Evolutionary conservation across 148 eudicot genomes (phyloP).

Genomic region (Cornus suecica): DNA sequence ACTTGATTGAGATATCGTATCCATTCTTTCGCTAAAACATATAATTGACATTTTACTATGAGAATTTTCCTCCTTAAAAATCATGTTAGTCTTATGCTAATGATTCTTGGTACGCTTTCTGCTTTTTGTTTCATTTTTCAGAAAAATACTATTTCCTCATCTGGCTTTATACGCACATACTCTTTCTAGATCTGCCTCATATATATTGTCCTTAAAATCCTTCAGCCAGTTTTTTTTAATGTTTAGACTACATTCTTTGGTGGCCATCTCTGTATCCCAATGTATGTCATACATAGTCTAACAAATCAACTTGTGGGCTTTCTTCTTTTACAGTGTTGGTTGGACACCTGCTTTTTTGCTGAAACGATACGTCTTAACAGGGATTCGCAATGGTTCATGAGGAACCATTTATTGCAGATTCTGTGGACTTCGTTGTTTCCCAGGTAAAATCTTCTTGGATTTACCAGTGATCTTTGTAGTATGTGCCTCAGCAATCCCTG

Average conservation of each 20-base stretch:
- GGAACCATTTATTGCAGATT: slow-evolving; percentile 98
- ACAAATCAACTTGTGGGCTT: slow-evolving; percentile 15
- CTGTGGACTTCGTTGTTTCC: slow-evolving; percentile 96
- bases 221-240: neutral
- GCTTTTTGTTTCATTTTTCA: neutral
- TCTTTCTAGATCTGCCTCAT: neutral
- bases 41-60: no score
- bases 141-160: no score
- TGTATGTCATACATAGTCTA: neutral
- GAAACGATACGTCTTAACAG: slow-evolving; percentile 83
- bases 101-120: neutral
- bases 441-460: slow-evolving; percentile 50
- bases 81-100: no score
- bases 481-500: neutral
- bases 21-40: no score
- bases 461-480: neutral
- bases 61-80: no score
- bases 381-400: slow-evolving; percentile 92
- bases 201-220: neutral
- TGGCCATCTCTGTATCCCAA: neutral
- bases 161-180: neutral
- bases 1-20: no score
- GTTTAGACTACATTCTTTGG: neutral
- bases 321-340: slow-evolving; percentile 67
- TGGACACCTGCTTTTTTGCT: slow-evolving; percentile 95